Evolutionary conservation across 208 protist genomes (phyloP).

Genomic region (Crithidia brevicula): DNA sequence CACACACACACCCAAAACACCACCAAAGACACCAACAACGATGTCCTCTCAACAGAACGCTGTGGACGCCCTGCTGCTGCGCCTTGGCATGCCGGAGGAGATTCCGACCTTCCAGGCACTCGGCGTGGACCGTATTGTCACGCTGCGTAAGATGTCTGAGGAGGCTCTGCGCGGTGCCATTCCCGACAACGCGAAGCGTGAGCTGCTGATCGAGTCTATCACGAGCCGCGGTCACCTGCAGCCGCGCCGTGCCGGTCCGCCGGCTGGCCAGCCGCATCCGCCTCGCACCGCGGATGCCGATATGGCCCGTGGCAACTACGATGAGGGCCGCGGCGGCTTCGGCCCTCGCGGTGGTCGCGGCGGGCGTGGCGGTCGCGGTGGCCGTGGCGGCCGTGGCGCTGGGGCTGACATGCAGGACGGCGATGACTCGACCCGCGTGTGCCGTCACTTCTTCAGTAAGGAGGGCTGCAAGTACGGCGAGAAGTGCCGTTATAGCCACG

Average conservation of each 20-base stretch:
- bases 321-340: slow-evolving; percentile 33
- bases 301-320: slow-evolving; percentile 29
- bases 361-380: slow-evolving; percentile 41
- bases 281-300: slow-evolving; percentile 46
- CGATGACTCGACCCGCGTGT: slow-evolving; percentile 43
- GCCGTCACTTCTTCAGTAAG: slow-evolving; percentile 71
- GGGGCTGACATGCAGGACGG: slow-evolving; percentile 11
- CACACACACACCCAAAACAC: background rate
- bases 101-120: slow-evolving; percentile 77
- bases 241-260: slow-evolving; percentile 40
- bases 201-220: slow-evolving; percentile 73
- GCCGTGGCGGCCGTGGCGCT: slow-evolving; percentile 30
- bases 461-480: slow-evolving; percentile 86
- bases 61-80: slow-evolving; percentile 77
- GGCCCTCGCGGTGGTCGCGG: slow-evolving; percentile 39
- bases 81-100: slow-evolving; percentile 73
- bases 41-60: slow-evolving; percentile 45
- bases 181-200: slow-evolving; percentile 74
- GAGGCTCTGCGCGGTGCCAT: slow-evolving; percentile 67
- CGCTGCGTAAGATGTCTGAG: slow-evolving; percentile 75
- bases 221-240: slow-evolving; percentile 64
- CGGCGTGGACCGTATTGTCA: slow-evolving; percentile 75
- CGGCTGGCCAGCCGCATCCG: slow-evolving; percentile 38
- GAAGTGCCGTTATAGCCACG: slow-evolving; percentile 82
- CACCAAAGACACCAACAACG: background rate